phyloP scores from a whole-genome alignment of 2,329 filamentous ascomycete species.

The Arthrobotrys megalospora region DNA sequence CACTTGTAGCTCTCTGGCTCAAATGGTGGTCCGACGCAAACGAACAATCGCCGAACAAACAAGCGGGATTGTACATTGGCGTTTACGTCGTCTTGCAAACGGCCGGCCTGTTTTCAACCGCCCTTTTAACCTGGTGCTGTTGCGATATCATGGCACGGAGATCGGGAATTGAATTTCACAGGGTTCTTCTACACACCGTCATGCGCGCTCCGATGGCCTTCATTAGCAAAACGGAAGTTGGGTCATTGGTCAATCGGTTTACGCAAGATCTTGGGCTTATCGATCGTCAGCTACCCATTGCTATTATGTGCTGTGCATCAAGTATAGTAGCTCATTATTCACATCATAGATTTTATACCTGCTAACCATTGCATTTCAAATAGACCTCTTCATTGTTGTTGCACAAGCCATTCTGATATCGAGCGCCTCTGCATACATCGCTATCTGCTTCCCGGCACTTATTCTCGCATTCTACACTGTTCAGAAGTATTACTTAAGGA shows the following conservation, averaged over 20 bases:
- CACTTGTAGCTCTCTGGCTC: slow-evolving; percentile 67
- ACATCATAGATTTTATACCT: slow-evolving; percentile 58
- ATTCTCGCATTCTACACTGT: slow-evolving; percentile 70
- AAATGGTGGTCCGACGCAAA: slow-evolving; percentile 66
- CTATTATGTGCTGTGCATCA: slow-evolving; percentile 65
- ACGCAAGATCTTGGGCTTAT: slow-evolving; percentile 70
- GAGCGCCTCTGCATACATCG: slow-evolving; percentile 70
- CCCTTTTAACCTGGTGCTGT: slow-evolving; percentile 37
- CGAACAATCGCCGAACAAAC: slow-evolving; percentile 63
- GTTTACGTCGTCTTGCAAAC: slow-evolving; percentile 67
- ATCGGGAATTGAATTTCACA: slow-evolving; percentile 47
- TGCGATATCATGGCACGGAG: slow-evolving; percentile 38
- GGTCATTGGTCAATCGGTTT: slow-evolving; percentile 68
- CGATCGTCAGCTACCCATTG: slow-evolving; percentile 68
- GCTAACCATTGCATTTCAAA: neutral
- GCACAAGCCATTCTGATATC: slow-evolving; percentile 71
- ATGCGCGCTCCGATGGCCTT: slow-evolving; percentile 67
- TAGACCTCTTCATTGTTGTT: slow-evolving; percentile 68
- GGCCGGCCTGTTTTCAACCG: slow-evolving; percentile 67
- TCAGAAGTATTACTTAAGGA: slow-evolving; percentile 75
- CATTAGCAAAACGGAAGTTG: slow-evolving; percentile 68
- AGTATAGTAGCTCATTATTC: slow-evolving; percentile 11
- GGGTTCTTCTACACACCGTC: slow-evolving; percentile 27
- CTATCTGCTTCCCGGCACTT: slow-evolving; percentile 71
- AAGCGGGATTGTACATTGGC: slow-evolving; percentile 67